Base-by-base conservation (phyloP, 1,284 basidiomycete species). In the Puccinia triticina region DNA sequence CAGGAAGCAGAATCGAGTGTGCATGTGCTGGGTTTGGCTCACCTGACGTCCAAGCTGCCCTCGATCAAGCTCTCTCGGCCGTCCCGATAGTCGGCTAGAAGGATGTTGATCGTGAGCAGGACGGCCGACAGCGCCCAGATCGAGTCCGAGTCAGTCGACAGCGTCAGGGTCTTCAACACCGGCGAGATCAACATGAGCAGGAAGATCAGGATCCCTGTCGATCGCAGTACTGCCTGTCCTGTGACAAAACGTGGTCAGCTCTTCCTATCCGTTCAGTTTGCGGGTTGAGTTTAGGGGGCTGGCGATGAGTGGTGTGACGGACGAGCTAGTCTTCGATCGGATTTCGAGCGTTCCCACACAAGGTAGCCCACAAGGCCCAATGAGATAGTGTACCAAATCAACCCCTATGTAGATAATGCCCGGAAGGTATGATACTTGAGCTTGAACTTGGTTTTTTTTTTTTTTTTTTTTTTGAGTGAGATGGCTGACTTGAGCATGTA, bases 111-210 rank as follows among this genome's bases (percentile, higher is more conserved):
- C 59, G 89, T 87, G 85, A 93, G 91, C 48, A 94, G 89, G 84
- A 88, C 88, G 18, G 90, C 90, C 69, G 94, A 91, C 67, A 98
- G 88, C 10, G 96, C 96, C 95, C 95, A 98, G 84, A 98, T 97
- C 37, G 94, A 95, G 87, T 99, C 97, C 18, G 92, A 93, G 26
- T 96, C 98, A 0, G 96, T 98, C 11, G 96, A 94, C 59, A 94
- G 93, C 16, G 95, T 97, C 84, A 99, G 88, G 0, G 96, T 98
- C 84, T 93, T 91, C 82, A 99, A 88, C 5, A 98, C 93, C 0
- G 97, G 97, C 0, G 95, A 93, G 64, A 98, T 89, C 7, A 95
- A 92, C 87, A 96, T 91, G 80, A 99, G 90, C 2, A 94, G 91
- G 8, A 98, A 90, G 85, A 95, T 93, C 81, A 96, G 92, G 75